Conservation (phyloP, 495 filamentous ascomycete genomes). For the Tuber calosporum region DNA sequence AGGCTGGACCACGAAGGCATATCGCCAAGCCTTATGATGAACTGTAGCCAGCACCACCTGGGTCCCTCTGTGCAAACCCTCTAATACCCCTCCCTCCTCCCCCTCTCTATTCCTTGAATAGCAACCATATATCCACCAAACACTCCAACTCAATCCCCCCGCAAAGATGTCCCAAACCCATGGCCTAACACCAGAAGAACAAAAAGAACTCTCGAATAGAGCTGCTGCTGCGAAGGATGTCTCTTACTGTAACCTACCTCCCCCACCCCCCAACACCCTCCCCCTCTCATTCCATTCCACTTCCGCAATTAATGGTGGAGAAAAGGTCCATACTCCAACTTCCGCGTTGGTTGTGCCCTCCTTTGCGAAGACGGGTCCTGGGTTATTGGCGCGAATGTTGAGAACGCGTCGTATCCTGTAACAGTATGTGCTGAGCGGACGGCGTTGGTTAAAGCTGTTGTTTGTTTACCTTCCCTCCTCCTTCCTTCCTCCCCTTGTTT, state of each 20-base stretch:
- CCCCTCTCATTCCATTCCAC: not conserved
- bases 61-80: too few species aligned
- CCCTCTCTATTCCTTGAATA: not conserved
- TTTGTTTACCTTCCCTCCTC: conserved; percentile 41
- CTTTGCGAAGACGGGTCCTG: conserved; percentile 58
- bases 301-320: conserved; percentile 6
- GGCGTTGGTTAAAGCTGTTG: conserved; percentile 73
- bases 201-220: conserved; percentile 54
- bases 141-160: not conserved
- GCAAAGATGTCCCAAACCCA: conserved; percentile 39
- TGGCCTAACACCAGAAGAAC: conserved; percentile 53
- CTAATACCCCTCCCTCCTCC: not conserved
- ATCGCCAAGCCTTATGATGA: too few species aligned
- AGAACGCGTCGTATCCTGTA: conserved; percentile 89
- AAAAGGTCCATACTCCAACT: conserved; percentile 78
- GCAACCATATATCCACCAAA: not conserved
- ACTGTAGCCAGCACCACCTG: too few species aligned
- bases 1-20: too few species aligned
- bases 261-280: not conserved
- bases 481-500: not conserved
- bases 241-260: conserved; percentile 62
- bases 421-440: conserved; percentile 90
- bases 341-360: conserved; percentile 80
- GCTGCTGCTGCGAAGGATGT: conserved; percentile 59
- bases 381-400: conserved; percentile 77